phyloP scores from a whole-genome alignment of 78 protist genomes.

The Dictyostelium firmibasis region DNA sequence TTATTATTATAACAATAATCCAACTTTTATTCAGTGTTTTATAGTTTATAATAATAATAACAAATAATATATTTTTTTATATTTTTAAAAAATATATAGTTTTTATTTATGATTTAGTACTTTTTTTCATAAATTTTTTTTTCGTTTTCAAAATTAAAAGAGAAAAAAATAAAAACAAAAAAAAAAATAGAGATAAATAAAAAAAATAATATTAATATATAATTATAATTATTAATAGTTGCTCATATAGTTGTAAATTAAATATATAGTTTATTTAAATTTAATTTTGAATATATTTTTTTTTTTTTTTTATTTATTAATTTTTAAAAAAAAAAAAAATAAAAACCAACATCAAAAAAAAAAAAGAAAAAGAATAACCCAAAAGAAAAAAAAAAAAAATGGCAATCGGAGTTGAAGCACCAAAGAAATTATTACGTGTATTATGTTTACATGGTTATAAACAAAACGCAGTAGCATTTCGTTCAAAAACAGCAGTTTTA shows the following conservation, averaged over 20 bases:
- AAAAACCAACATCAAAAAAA: neutral
- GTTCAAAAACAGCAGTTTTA: slow-evolving; percentile 70
- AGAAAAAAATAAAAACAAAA: neutral
- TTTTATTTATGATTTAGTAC: no score
- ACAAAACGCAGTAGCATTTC: slow-evolving; percentile 53
- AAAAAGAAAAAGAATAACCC: neutral
- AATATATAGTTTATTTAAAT: no score
- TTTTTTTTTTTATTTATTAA: neutral
- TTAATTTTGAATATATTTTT: no score
- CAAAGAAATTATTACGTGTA: slow-evolving; percentile 25
- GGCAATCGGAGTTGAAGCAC: neutral
- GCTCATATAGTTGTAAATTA: no score
- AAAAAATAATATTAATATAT: no score
- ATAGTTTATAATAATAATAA: neutral
- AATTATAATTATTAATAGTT: no score
- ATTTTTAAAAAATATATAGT: no score
- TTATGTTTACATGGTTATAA: slow-evolving; percentile 76
- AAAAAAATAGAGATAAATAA: no score
- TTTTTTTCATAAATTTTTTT: neutral
- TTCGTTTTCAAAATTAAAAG: neutral
- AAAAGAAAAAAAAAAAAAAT: neutral
- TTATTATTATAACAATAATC: neutral
- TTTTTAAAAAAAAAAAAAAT: neutral
- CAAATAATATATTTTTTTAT: neutral
- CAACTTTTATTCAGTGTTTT: neutral